Evolutionary conservation across 2,329 filamentous ascomycete species (phyloP).

Genomic region (Epichloe hybrida): DNA sequence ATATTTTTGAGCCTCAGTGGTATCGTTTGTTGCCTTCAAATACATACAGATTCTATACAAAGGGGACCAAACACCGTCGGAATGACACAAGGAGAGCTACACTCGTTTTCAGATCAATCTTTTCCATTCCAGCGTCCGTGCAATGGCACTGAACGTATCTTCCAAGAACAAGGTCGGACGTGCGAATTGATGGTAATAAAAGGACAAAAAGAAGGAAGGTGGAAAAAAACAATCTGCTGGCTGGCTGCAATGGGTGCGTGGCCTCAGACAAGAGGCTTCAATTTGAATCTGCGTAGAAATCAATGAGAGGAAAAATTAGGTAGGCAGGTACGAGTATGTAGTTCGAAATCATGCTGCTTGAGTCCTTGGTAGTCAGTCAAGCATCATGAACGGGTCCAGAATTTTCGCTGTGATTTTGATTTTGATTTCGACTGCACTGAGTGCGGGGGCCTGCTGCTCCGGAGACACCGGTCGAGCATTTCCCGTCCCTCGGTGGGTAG

Average conservation of each 20-base stretch:
- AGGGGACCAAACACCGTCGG: neutral
- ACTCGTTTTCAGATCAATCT: neutral
- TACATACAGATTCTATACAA: neutral
- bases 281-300: neutral
- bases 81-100: neutral
- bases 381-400: neutral
- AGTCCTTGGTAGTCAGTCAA: neutral
- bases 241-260: too few relatives aligned
- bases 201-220: too few relatives aligned
- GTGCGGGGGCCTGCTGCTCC: neutral
- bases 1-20: neutral
- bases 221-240: too few relatives aligned
- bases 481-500: slow-evolving; percentile 23
- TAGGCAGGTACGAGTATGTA: neutral
- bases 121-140: neutral
- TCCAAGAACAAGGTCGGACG: too few relatives aligned
- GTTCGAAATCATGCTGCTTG: neutral
- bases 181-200: too few relatives aligned
- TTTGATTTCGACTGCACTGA: neutral
- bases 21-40: neutral
- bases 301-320: neutral
- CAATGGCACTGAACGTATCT: neutral
- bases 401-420: neutral
- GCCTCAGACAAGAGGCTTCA: too few relatives aligned
- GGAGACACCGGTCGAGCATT: slow-evolving; percentile 19